Conservation (phyloP, 176 grass and related monocot species). For the Cenchrus americanus region DNA sequence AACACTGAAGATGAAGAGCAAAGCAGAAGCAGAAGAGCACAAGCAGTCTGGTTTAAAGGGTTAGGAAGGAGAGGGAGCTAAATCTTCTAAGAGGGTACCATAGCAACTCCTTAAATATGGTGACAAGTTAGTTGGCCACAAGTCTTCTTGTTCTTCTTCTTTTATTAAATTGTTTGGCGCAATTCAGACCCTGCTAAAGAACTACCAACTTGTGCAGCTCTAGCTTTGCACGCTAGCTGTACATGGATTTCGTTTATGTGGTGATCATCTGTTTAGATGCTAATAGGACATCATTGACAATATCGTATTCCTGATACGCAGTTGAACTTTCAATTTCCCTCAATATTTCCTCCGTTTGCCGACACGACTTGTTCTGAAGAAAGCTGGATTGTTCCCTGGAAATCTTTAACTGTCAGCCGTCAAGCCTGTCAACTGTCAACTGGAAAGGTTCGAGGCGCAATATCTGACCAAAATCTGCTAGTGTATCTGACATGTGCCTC, state of each 20-base stretch:
- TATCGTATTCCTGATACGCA: constrained; percentile 25
- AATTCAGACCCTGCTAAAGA: constrained; percentile 20
- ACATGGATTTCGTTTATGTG: constrained; percentile 35
- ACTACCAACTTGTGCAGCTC: constrained; percentile 14
- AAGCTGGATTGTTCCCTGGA: not conserved
- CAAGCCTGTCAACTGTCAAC: not conserved
- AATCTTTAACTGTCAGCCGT: constrained; percentile 4
- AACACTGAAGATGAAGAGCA: constrained; percentile 30
- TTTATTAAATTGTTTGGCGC: constrained; percentile 27
- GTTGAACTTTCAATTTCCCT: constrained; percentile 18
- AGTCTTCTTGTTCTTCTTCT: constrained; percentile 9
- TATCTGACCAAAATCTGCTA: constrained; percentile 1
- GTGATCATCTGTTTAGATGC: constrained; percentile 22
- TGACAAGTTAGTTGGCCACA: constrained; percentile 55
- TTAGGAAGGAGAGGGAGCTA: constrained; percentile 28
- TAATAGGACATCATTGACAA: not conserved
- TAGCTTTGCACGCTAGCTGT: constrained; percentile 48
- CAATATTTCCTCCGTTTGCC: not conserved
- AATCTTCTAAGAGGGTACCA: constrained; percentile 54
- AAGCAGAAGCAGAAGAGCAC: constrained; percentile 13
- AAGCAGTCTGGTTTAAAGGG: constrained; percentile 28
- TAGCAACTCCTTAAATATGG: constrained; percentile 47
- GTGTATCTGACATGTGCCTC: constrained; percentile 21
- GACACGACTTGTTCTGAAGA: not conserved
- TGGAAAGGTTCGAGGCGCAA: not conserved